phyloP scores from a whole-genome alignment of 345 rosid genomes.

The Murraya paniculata region DNA sequence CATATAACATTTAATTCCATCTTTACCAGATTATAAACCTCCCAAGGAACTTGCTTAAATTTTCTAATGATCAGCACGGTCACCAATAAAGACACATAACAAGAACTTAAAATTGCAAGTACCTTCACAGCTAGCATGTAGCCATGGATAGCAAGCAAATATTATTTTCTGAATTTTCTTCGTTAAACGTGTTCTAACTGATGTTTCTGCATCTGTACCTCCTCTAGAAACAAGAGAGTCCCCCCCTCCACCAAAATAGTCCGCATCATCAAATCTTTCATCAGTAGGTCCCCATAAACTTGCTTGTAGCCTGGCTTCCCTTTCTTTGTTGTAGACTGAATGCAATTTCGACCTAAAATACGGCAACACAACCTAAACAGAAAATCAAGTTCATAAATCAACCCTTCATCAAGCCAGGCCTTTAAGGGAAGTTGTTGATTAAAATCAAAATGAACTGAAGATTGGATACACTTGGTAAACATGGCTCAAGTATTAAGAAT shows the following conservation, averaged over 20 bases:
- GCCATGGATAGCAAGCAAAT: conserved; percentile 83
- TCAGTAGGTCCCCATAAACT: conserved; percentile 93
- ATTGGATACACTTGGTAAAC: neutral
- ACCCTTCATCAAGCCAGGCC: conserved; percentile 10
- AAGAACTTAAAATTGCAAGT: conserved; percentile 17
- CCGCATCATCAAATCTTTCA: conserved; percentile 55
- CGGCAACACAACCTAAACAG: conserved; percentile 82
- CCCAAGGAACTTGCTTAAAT: conserved; percentile 5
- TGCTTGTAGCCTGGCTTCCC: conserved; percentile 93
- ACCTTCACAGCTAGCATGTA: conserved; percentile 98
- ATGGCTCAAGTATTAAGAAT: neutral
- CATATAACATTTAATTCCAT: neutral
- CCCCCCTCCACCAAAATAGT: conserved; percentile 44
- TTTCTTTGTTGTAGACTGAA: conserved; percentile 82
- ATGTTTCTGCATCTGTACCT: conserved; percentile 39
- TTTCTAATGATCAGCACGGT: conserved; percentile 1
- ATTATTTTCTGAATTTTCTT: conserved; percentile 70
- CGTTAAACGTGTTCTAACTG: conserved; percentile 53
- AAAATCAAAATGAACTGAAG: neutral
- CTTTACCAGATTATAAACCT: neutral
- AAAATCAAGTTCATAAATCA: conserved; percentile 20
- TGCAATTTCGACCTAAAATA: conserved; percentile 88
- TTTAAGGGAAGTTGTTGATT: neutral
- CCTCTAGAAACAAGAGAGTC: conserved; percentile 46
- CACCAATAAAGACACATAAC: conserved; percentile 6